Evolutionary conservation across 2,329 filamentous ascomycete genomes (phyloP).

Genomic region (Stemphylium vesicarium): DNA sequence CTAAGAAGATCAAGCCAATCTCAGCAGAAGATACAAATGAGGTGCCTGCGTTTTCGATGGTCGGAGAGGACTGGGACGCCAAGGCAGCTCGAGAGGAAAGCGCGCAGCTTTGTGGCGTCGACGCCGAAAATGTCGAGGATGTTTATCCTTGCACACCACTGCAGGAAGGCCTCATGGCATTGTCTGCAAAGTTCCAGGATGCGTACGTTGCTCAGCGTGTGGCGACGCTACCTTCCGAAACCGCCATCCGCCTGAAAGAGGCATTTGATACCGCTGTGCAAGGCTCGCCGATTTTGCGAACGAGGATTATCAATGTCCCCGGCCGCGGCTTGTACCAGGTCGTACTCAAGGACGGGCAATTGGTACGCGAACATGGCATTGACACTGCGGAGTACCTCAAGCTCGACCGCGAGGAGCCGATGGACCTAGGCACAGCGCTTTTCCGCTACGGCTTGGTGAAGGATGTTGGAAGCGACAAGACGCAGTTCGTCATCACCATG

Average conservation of each 20-base stretch:
- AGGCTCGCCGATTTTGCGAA: slow-evolving; percentile 48
- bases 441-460: slow-evolving; percentile 48
- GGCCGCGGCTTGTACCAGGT: slow-evolving; percentile 50
- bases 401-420: slow-evolving; percentile 40
- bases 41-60: slow-evolving; percentile 43
- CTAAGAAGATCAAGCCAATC: slow-evolving; percentile 40
- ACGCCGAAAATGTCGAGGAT: slow-evolving; percentile 43
- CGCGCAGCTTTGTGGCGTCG: slow-evolving; percentile 41
- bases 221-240: slow-evolving; percentile 40
- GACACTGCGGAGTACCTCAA: slow-evolving; percentile 44
- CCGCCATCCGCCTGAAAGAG: slow-evolving; percentile 38
- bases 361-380: slow-evolving; percentile 38
- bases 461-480: slow-evolving; percentile 25
- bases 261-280: slow-evolving; percentile 47
- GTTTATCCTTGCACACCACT: slow-evolving; percentile 52
- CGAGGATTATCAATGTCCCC: slow-evolving; percentile 47
- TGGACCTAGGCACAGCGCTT: slow-evolving; percentile 50
- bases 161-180: slow-evolving; percentile 52
- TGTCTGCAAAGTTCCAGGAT: slow-evolving; percentile 46
- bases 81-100: slow-evolving; percentile 48
- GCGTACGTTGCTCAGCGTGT: slow-evolving; percentile 50
- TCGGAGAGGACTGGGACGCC: slow-evolving; percentile 30
- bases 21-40: slow-evolving; percentile 26
- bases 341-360: slow-evolving; percentile 39
- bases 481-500: slow-evolving; percentile 57